Conservation (phyloP, 2,329 filamentous ascomycete genomes). For the Trichophyton rubrum region DNA sequence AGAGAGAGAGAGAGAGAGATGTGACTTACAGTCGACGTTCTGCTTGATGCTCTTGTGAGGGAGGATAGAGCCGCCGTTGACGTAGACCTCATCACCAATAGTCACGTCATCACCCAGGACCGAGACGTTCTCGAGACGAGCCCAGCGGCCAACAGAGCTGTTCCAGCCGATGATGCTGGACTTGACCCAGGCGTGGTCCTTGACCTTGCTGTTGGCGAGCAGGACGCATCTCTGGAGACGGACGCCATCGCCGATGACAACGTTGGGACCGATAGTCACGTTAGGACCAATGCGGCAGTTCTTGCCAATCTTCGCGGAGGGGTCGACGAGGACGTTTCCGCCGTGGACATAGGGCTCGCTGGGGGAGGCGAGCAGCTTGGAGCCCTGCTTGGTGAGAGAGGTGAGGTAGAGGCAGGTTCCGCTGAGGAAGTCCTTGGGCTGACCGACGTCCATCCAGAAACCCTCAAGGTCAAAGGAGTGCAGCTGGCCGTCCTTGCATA, state of each 20-base stretch:
- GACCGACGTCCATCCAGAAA: slow-evolving; percentile 99
- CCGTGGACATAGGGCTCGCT: slow-evolving; percentile 73
- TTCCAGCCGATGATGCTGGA: slow-evolving; percentile 98
- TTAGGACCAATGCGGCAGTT: slow-evolving; percentile 98
- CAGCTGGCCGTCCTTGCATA: slow-evolving; percentile 75
- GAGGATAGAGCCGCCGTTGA: slow-evolving; percentile 89
- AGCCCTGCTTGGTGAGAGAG: slow-evolving; percentile 77
- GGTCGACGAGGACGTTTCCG: slow-evolving; percentile 91
- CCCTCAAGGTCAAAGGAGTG: slow-evolving; percentile 95
- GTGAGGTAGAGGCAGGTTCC: slow-evolving; percentile 94
- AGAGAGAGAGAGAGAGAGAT: not conserved
- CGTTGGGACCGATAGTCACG: slow-evolving; percentile 86
- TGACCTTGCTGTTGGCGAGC: slow-evolving; percentile 79
- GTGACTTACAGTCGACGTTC: slow-evolving; percentile 67
- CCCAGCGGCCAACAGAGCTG: slow-evolving; percentile 90
- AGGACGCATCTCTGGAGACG: slow-evolving; percentile 87
- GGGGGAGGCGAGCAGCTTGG: slow-evolving; percentile 64
- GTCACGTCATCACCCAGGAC: slow-evolving; percentile 95
- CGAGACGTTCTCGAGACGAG: slow-evolving; percentile 92
- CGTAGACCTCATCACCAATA: slow-evolving; percentile 95
- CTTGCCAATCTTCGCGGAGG: slow-evolving; percentile 89
- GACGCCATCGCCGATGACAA: slow-evolving; percentile 86
- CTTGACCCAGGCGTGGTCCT: slow-evolving; percentile 99
- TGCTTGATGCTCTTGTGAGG: slow-evolving; percentile 98
- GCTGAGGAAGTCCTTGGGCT: slow-evolving; percentile 95